phyloP scores from a whole-genome alignment of 345 rosid species.

The Mallotus nudiflorus region DNA sequence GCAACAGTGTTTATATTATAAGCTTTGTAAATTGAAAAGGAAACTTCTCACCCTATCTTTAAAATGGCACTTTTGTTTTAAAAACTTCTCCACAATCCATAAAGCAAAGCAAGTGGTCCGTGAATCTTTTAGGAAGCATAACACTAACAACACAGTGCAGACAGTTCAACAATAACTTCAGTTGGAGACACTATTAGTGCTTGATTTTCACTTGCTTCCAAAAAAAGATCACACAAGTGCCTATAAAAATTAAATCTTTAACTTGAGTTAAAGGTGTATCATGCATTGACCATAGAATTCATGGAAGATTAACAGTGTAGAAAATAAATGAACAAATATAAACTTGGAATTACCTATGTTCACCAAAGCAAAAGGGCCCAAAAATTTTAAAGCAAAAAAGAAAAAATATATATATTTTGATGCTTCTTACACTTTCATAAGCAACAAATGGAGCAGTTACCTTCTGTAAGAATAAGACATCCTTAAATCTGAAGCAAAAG shows the following conservation, averaged over 20 bases:
- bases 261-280: not conserved
- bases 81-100: slow-evolving; percentile 4
- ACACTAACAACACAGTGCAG: slow-evolving; percentile 15
- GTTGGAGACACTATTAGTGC: not conserved
- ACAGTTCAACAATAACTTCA: not conserved
- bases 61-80: slow-evolving; percentile 14
- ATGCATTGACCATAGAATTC: not conserved
- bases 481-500: slow-evolving; percentile 41
- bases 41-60: slow-evolving; percentile 39
- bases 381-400: not conserved
- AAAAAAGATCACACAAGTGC: not conserved
- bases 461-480: slow-evolving; percentile 23
- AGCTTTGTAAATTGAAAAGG: slow-evolving; percentile 32
- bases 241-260: not conserved
- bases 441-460: slow-evolving; percentile 30
- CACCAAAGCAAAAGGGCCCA: not conserved
- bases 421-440: slow-evolving; percentile 23
- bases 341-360: slow-evolving; percentile 4
- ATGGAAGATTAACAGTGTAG: slow-evolving; percentile 11
- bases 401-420: not conserved
- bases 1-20: slow-evolving; percentile 7
- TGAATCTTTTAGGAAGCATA: slow-evolving; percentile 24
- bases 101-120: slow-evolving; percentile 45
- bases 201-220: slow-evolving; percentile 7
- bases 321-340: slow-evolving; percentile 6